phyloP scores from a whole-genome alignment of 139 green algal genomes.

The Chlorella sp. region DNA sequence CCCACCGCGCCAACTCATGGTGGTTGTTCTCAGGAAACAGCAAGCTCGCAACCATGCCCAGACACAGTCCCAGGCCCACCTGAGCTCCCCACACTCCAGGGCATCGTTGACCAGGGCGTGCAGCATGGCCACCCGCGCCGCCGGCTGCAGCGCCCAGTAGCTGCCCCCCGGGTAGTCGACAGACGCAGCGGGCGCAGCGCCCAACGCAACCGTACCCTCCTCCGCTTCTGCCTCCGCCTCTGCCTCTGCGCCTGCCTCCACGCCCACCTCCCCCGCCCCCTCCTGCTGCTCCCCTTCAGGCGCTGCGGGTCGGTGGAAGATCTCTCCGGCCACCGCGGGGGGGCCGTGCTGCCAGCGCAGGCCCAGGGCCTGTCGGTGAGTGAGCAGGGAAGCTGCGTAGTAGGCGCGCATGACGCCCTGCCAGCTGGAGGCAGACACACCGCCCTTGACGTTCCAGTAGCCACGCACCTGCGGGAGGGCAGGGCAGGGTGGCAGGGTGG shows the following conservation, averaged over 20 bases:
- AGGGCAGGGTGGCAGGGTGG: not conserved
- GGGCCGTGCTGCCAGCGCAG: constrained; percentile 35
- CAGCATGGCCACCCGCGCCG: constrained; percentile 50
- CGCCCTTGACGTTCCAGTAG: constrained; percentile 44
- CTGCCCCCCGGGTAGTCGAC: constrained; percentile 29
- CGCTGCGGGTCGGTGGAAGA: not conserved
- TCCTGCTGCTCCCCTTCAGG: not conserved
- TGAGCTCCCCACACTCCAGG: constrained; percentile 49
- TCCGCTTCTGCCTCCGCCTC: not conserved
- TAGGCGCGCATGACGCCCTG: constrained; percentile 45
- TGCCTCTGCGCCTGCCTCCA: not conserved
- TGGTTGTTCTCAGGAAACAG: too few species aligned
- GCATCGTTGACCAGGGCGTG: constrained; percentile 48
- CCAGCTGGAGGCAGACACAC: not conserved
- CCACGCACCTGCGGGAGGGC: constrained; percentile 38
- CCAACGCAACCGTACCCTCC: not conserved
- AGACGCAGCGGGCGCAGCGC: not conserved
- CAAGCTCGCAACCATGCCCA: not conserved
- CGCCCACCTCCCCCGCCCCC: not conserved
- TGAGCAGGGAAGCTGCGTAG: constrained; percentile 17
- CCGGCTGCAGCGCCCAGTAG: constrained; percentile 54
- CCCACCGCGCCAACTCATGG: too few species aligned
- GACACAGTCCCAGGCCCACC: not conserved
- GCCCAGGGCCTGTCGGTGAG: not conserved
- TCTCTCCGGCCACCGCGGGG: constrained; percentile 30